Evolutionary conservation across 2,329 filamentous ascomycete genomes (phyloP), one percentile per base, ranked within the genome.

Genomic region (Zasmidium citrigriseum): DNA sequence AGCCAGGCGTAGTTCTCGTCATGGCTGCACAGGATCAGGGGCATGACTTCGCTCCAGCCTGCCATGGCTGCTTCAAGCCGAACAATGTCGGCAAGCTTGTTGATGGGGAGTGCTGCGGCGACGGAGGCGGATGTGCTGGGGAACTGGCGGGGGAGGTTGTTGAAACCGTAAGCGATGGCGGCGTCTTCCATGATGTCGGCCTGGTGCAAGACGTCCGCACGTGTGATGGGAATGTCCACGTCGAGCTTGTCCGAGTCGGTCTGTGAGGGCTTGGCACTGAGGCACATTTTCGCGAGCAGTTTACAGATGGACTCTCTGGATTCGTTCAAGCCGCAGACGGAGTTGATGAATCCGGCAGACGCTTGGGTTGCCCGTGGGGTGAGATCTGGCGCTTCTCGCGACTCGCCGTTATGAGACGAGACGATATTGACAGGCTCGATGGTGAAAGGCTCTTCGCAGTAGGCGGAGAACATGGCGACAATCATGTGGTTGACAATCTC

Each of bases 161-260:
- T 99, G 84, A 96, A 99, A 65, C 96, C 95, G 75, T 98, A 97
- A 54, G 91, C 92, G 64, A 99, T 95, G 44, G 92, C 95, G 20
- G 96, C 88, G 73, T 99, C 96, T 78, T 99, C 95, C 93, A 99
- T 99, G 67, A 99, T 90, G 73, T 99, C 95, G 69, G 92, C 96
- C 72, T 97, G 90, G 76, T 99, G 95, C 27, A 99, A 86, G 45
- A 99, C 89, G 75, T 99, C 95, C 49, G 95, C 93, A 62, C 95
- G 86, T 48, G 93, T 98, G 27, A 93, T 86, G 9, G 95, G 95
- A 22, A 98, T 85, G 34, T 88, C 83, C 24, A 98, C 87, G 69
- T 96, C 89, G 51, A 95, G 78, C 51, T 74, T 75, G 71, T 90
- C 87, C 55, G 84, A 76, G 61, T 89, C 83, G 61, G 84, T 83